These are phyloP conservation scores for Microdochium paspali DNA, from an alignment of 2,329 filamentous ascomycete genomes.

Conservation along the genomic window DNA sequence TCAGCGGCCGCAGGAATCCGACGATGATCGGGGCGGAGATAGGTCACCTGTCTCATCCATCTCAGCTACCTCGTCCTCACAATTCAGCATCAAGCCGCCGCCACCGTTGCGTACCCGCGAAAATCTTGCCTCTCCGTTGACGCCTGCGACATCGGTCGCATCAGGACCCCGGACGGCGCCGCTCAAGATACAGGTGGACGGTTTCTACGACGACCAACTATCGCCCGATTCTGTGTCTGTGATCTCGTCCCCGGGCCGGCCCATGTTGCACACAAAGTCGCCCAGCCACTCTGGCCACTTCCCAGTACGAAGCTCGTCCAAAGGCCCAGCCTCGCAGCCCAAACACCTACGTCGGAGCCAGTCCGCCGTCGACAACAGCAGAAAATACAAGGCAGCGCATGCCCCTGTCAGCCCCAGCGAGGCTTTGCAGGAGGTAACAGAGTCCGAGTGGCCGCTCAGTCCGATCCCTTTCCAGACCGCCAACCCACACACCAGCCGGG, in stretches of 20 bases:
- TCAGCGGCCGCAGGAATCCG: background rate
- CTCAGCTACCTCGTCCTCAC: background rate
- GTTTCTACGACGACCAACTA: background rate
- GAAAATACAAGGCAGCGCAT: background rate
- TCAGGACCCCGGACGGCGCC: background rate
- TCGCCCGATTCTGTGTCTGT: background rate
- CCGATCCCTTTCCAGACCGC: background rate
- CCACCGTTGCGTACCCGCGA: background rate
- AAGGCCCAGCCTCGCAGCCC: background rate
- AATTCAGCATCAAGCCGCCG: background rate
- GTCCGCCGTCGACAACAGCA: background rate
- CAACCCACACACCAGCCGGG: background rate
- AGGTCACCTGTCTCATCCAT: background rate
- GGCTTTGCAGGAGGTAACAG: background rate
- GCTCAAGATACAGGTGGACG: background rate
- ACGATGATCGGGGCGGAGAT: background rate
- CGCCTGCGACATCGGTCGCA: background rate
- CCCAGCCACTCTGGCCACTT: background rate
- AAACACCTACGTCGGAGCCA: background rate
- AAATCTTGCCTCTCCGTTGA: background rate
- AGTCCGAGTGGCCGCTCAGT: background rate
- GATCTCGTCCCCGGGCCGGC: background rate
- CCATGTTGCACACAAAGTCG: background rate
- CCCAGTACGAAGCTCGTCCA: background rate
- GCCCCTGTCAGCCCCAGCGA: background rate